phyloP scores from a whole-genome alignment of 2,329 filamentous ascomycete genomes.

The Colletotrichum sp. region DNA sequence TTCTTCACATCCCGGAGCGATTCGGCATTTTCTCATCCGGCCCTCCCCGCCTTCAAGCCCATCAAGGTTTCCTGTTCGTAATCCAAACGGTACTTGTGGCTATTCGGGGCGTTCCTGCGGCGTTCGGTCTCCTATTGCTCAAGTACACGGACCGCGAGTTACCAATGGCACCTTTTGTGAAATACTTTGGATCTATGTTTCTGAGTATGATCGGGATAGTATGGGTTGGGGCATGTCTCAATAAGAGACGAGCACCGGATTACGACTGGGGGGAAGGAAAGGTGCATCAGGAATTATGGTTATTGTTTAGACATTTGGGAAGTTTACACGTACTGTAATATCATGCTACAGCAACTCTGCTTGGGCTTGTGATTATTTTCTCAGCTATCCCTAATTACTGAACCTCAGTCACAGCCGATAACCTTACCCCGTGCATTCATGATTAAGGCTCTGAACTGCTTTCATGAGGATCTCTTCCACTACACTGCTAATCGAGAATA shows the following conservation, averaged over 20 bases:
- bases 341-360: not conserved
- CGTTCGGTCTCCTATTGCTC: not conserved
- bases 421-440: not conserved
- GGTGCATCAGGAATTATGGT: not conserved
- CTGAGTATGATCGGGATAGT: not conserved
- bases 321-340: not conserved
- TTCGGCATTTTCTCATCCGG: not conserved
- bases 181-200: not conserved
- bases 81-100: not conserved
- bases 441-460: no score
- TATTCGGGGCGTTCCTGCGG: not conserved
- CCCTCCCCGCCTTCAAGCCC: not conserved
- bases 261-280: not conserved
- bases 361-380: not conserved
- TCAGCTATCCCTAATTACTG: no score
- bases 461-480: no score
- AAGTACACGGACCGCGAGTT: not conserved
- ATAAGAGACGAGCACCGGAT: not conserved
- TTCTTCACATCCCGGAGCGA: not conserved
- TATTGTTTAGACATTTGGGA: not conserved
- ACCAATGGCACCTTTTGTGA: not conserved
- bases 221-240: not conserved
- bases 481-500: no score
- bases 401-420: not conserved
- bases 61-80: not conserved